Conservation (phyloP, 2,329 filamentous ascomycete species). For the Cryphonectria carpinicola region DNA sequence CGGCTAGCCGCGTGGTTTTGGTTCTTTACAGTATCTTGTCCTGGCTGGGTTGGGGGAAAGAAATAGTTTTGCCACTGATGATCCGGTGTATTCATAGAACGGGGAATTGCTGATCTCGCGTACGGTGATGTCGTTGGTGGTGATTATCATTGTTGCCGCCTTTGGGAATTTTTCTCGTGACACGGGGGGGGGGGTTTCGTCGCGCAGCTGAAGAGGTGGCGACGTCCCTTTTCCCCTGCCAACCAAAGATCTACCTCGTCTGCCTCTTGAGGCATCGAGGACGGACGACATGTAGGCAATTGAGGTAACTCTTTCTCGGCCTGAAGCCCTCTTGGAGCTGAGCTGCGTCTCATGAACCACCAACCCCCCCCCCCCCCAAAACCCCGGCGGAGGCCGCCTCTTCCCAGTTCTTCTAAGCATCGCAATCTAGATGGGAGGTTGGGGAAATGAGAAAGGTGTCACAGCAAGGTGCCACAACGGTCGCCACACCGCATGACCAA, state of each 20-base stretch:
- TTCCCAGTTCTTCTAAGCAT: neutral
- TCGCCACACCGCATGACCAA: neutral
- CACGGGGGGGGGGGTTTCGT: neutral
- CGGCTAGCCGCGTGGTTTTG: neutral
- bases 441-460: neutral
- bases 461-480: neutral
- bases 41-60: neutral
- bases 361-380: too few species aligned
- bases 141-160: neutral
- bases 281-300: neutral
- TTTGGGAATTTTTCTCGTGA: neutral
- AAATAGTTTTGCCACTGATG: neutral
- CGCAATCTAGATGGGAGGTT: neutral
- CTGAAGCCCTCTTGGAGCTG: neutral
- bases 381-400: neutral
- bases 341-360: neutral
- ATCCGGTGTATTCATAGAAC: neutral
- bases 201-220: neutral
- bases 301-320: neutral
- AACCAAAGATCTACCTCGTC: neutral
- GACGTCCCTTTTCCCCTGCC: neutral
- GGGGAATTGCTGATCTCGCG: neutral
- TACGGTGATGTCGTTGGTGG: neutral
- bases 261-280: neutral
- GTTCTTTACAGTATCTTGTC: neutral